Evolutionary conservation across 2,329 filamentous ascomycete species (phyloP), one percentile per base, ranked within the genome.

Genomic region (Cladobotryum mycophilum): DNA sequence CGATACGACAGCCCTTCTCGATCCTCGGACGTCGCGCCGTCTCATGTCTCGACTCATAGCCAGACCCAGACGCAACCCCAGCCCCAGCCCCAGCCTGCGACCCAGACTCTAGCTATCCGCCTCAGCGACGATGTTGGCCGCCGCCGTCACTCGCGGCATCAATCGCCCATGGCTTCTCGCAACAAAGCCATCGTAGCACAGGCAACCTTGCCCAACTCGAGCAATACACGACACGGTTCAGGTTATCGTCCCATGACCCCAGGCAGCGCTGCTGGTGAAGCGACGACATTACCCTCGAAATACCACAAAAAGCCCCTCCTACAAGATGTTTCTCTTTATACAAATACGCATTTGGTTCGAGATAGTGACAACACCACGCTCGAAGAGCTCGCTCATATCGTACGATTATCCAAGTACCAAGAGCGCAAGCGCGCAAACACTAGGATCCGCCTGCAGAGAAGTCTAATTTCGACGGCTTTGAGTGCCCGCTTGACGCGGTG

Each of bases 321-420:
- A 44, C 78, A 80, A 55, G 84, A 88, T 64, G 70, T 81, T 41
- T 85, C 84, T 40, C 74, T 82, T 51, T 88, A 87, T 66, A 76
- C 78, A 42, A 85, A 86, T 63, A 69, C 79, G 13, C 76, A 79
- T 57, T 66, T 85, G 49, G 74, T 78, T 45, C 75, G 78, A 36
- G 80, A 85, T 54, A 76, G 75, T 47, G 81, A 85, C 42, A 79
- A 81, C 52, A 88, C 85, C 42, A 86, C 84, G 13, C 74, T 92
- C 54, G 82, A 88, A 61, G 86, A 91, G 68, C 79, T 92, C 58
- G 86, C 86, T 47, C 86, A 90, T 66, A 70, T 91, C 60, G 85
- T 89, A 57, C 82, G 86, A 54, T 74, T 90, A 55, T 86, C 86
- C 64, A 86, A 84, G 61, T 89, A 90, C 66, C 88, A 92, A 69